Evolutionary conservation across 2,329 filamentous ascomycete species (phyloP).

Genomic region (Trichoderma atrobrunneum): DNA sequence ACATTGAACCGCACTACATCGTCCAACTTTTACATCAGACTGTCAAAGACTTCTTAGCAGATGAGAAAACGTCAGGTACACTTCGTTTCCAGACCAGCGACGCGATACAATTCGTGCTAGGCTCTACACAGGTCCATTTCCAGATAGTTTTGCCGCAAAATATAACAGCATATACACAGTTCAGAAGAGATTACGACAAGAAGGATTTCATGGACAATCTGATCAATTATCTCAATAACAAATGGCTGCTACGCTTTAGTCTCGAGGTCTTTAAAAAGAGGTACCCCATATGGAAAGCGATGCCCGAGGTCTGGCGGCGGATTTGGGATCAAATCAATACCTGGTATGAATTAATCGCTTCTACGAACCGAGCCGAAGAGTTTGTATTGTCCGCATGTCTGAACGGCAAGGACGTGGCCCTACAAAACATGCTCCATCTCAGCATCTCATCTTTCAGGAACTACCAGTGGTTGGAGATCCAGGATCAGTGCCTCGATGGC

Average conservation of each 20-base stretch:
- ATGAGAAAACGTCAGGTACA: background rate
- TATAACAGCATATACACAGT: background rate
- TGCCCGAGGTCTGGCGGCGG: background rate
- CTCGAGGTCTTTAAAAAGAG: background rate
- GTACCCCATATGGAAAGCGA: background rate
- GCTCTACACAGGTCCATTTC: background rate
- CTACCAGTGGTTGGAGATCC: background rate
- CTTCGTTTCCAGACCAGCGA: background rate
- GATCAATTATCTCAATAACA: background rate
- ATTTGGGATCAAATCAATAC: background rate
- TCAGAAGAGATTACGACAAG: background rate
- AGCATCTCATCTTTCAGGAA: background rate
- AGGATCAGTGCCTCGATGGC: background rate
- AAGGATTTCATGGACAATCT: background rate
- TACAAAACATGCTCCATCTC: background rate
- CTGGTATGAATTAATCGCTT: background rate
- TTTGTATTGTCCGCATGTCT: background rate
- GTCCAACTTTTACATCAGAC: background rate
- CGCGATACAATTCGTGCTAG: background rate
- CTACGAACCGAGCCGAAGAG: background rate
- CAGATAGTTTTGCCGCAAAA: background rate
- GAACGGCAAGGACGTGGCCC: background rate
- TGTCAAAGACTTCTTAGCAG: background rate
- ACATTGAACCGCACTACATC: background rate
- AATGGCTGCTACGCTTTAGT: background rate